Percentiles rank a stretch among this genome's conserved stretches.
Conservation (phyloP, 78 protist species). For the Tieghemostelium lacteum region DNA sequence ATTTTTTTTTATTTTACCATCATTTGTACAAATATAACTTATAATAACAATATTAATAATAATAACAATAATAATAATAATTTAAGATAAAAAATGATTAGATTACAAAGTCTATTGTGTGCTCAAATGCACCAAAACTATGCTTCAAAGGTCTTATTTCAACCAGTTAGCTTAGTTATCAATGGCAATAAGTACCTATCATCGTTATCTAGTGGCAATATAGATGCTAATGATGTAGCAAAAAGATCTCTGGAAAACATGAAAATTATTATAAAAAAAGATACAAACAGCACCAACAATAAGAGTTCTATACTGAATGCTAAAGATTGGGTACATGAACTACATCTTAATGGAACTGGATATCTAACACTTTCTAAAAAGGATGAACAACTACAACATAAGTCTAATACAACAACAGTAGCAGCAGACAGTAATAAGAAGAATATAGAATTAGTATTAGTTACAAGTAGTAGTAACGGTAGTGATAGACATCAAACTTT, state of each 20-base stretch:
- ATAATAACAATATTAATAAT: background rate
- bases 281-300: constrained; percentile 2
- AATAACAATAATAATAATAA: background rate
- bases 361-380: constrained; percentile 20
- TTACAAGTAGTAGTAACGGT: constrained; percentile 8
- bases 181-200: constrained; percentile 26
- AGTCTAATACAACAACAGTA: too few species aligned
- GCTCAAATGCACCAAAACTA: too few species aligned
- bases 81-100: background rate
- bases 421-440: too few species aligned
- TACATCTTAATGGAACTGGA: constrained; percentile 31
- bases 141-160: background rate
- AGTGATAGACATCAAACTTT: constrained; percentile 21
- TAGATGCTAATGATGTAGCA: background rate
- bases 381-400: too few species aligned
- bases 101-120: background rate
- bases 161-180: constrained; percentile 20
- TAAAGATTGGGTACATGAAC: constrained; percentile 36
- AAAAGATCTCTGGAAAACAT: constrained; percentile 19
- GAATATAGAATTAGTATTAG: constrained; percentile 47
- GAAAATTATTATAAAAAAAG: constrained; percentile 27
- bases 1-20: too few species aligned
- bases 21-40: too few species aligned
- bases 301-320: constrained; percentile 24
- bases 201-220: background rate